Evolutionary conservation across 1,139 yeast species (phyloP), one percentile per base, ranked within the genome.

Genomic region (Kodamaea fungicola): DNA sequence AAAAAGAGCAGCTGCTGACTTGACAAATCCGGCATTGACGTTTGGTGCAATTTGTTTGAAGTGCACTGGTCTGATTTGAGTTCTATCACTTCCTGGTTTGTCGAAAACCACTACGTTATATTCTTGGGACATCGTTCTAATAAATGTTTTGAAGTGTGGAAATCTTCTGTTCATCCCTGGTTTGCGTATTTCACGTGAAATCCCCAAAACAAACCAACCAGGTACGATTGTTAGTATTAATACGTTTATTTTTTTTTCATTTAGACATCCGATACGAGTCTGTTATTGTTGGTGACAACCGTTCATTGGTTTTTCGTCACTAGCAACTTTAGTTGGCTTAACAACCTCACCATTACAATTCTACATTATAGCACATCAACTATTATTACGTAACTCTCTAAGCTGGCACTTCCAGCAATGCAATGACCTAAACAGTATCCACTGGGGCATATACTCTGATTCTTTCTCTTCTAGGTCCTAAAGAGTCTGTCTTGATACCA

Each of bases 91-190:
- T 27, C 78, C 79, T 33, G 86, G 85, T 51, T 76, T 76, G 58
- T 85, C 95, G 54, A 69, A 81, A 31, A 84, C 74, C 47, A 81
- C 69, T n/a, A 80, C 92, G 59, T 76, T 66, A 80, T 83, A 82
- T 58, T 82, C 88, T 51, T 44, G 46, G 24, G 51, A 39, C 52
- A 48, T 48, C 8, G 12, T 29, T 34, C 42, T 37, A 6, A 19
- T 19, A 12, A 30, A 30, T 19, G 13, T n/a, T 9, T 8, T 7
- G 9, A 12, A 12, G 16, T 8, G 12, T 27, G 29, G 16, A 8
- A 8, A 9, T n/a, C n/a, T 9, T 24, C 27, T 24, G 27, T 24
- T 9, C 27, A 24, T 24, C 19, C 19, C 19, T 16, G 19, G 19
- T 16, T 16, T 16, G 19, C 19, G 19, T 16, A 16, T 16, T 16